A percentile compares a stretch with the other conserved stretches of the same genome.
Evolutionary conservation across 1,284 basidiomycete genomes (phyloP).

Genomic region (Amylostereum chailletii): DNA sequence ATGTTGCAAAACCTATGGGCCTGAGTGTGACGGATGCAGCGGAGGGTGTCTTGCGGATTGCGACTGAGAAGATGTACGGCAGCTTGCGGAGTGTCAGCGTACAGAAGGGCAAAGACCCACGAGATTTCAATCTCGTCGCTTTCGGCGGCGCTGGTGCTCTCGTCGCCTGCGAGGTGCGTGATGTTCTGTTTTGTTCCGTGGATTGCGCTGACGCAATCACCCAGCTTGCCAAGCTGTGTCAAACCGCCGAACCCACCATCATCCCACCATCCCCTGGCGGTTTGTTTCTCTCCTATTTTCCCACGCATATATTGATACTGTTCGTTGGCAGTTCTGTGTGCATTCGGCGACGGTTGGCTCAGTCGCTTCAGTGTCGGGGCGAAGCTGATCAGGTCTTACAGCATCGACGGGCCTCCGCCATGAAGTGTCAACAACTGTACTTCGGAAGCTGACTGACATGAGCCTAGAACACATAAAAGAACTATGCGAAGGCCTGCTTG

Average conservation of each 20-base stretch:
- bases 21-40: conserved; percentile 18
- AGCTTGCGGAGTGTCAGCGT: conserved; percentile 20
- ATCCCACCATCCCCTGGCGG: conserved; percentile 21
- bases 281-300: conserved; percentile 9
- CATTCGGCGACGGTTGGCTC: conserved; percentile 16
- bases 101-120: conserved; percentile 23
- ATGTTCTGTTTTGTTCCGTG: neutral
- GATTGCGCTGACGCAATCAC: neutral
- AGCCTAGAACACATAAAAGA: conserved; percentile 12
- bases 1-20: conserved; percentile 18
- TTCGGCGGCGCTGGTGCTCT: conserved; percentile 19
- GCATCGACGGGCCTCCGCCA: conserved; percentile 16
- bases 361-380: no score
- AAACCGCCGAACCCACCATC: conserved; percentile 19
- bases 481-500: conserved; percentile 12
- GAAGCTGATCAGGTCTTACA: no score
- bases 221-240: conserved; percentile 12
- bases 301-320: neutral
- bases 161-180: conserved; percentile 13
- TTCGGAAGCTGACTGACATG: conserved; percentile 16
- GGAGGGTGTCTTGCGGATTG: conserved; percentile 20
- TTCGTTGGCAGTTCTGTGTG: conserved; percentile 18
- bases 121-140: conserved; percentile 19
- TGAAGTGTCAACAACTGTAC: conserved; percentile 18
- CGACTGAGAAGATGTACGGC: conserved; percentile 22